Evolutionary conservation across 2,329 filamentous ascomycete genomes (phyloP).

Genomic region (Colletotrichum musicola): DNA sequence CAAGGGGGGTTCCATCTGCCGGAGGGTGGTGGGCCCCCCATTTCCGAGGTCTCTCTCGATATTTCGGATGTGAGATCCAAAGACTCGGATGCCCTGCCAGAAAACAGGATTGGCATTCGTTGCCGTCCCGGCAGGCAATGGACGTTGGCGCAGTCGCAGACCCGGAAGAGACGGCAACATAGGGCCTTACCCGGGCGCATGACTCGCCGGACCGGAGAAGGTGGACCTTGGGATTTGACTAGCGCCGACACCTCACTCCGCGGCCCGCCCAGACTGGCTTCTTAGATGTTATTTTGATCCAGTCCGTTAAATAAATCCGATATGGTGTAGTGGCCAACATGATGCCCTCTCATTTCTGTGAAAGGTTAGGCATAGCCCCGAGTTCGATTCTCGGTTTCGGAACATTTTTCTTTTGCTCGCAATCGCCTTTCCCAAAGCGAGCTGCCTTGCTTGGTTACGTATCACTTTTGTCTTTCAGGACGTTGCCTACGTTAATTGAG

Average conservation of each 20-base stretch:
- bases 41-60: neutral
- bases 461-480: too few relatives aligned
- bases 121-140: constrained; percentile 16
- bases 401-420: neutral
- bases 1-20: constrained; percentile 3
- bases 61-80: constrained; percentile 8
- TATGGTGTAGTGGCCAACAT: constrained; percentile 38
- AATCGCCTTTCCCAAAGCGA: neutral
- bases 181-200: constrained; percentile 13
- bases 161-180: neutral
- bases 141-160: neutral
- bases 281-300: too few relatives aligned
- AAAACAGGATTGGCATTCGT: neutral
- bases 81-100: constrained; percentile 4
- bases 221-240: constrained; percentile 9
- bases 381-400: constrained; percentile 38
- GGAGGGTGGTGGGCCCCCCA: constrained; percentile 7
- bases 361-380: constrained; percentile 36
- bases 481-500: too few relatives aligned
- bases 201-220: constrained; percentile 19
- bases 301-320: too few relatives aligned
- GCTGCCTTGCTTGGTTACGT: too few relatives aligned
- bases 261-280: fast-evolving
- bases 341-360: constrained; percentile 23
- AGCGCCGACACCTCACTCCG: neutral